Evolutionary conservation across 768 basidiomycete species (phyloP).

Genomic region (Lactarius vividus): DNA sequence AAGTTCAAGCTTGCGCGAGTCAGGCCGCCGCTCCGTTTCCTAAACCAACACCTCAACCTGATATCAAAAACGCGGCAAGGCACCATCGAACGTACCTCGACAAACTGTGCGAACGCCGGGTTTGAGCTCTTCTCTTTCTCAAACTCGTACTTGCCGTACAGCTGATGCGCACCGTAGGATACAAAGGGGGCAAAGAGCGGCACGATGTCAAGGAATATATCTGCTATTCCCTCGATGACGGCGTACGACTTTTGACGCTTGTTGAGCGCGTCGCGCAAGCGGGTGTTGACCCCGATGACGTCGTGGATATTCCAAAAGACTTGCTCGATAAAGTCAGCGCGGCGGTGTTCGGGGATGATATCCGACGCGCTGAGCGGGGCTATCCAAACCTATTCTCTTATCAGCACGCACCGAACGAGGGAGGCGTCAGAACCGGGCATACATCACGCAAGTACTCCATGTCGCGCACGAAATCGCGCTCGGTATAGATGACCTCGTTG

Average conservation of each 20-base stretch:
- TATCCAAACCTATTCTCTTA: conserved; percentile 68
- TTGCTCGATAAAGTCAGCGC: conserved; percentile 84
- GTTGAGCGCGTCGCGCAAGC: conserved; percentile 88
- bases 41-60: conserved; percentile 33
- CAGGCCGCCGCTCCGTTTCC: conserved; percentile 89
- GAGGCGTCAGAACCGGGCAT: conserved; percentile 2
- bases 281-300: conserved; percentile 87
- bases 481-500: conserved; percentile 94
- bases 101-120: conserved; percentile 89
- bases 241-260: conserved; percentile 95
- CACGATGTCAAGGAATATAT: conserved; percentile 83
- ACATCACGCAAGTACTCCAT: conserved; percentile 98
- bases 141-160: conserved; percentile 98
- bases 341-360: conserved; percentile 71
- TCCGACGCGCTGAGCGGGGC: conserved; percentile 75
- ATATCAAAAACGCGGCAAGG: background rate
- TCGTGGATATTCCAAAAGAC: conserved; percentile 99
- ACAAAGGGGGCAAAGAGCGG: conserved; percentile 92
- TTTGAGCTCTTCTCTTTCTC: conserved; percentile 97
- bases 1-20: conserved; percentile 93
- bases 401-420: conserved; percentile 10
- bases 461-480: conserved; percentile 96
- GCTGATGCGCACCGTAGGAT: conserved; percentile 91
- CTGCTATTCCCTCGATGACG: conserved; percentile 88
- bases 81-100: conserved; percentile 65